Evolutionary conservation across 345 rosid species (phyloP).

Genomic region (Reutealis trisperma): DNA sequence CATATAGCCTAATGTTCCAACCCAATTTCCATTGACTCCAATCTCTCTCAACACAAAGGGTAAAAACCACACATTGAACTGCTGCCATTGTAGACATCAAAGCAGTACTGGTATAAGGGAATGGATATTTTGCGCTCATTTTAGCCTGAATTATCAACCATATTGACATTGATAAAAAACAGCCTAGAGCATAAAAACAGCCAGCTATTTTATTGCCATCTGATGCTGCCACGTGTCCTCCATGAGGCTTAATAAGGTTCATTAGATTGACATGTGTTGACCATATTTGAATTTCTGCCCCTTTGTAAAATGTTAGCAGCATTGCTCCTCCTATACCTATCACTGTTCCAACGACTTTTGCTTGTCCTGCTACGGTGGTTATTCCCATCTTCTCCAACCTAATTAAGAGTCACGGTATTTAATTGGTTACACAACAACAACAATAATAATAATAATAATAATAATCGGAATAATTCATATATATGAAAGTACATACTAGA

Average conservation of each 20-base stretch:
- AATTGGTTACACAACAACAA: too few relatives aligned
- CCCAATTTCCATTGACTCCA: slow-evolving; percentile 27
- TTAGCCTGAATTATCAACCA: slow-evolving; percentile 28
- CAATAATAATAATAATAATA: too few relatives aligned
- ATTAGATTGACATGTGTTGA: slow-evolving; percentile 7
- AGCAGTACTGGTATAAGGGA: slow-evolving; percentile 25
- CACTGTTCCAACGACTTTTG: slow-evolving; percentile 18
- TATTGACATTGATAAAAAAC: neutral
- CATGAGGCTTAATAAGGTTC: neutral
- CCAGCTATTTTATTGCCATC: neutral
- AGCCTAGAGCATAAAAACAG: neutral
- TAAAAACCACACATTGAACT: slow-evolving; percentile 11
- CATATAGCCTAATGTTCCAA: slow-evolving; percentile 27
- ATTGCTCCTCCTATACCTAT: slow-evolving; percentile 20
- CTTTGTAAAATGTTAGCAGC: slow-evolving; percentile 22
- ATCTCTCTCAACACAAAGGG: slow-evolving; percentile 23
- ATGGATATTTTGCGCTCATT: slow-evolving; percentile 23
- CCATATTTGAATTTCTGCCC: slow-evolving; percentile 9
- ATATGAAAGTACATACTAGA: too few relatives aligned
- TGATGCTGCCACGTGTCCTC: neutral
- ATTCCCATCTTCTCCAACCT: slow-evolving; percentile 17
- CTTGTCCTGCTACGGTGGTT: slow-evolving; percentile 3
- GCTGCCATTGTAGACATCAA: slow-evolving; percentile 25
- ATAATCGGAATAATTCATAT: too few relatives aligned
- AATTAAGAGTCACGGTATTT: neutral